These are phyloP conservation scores for Arachis stenosperma DNA, from an alignment of 306 rosid genomes.

Conservation along the genomic window DNA sequence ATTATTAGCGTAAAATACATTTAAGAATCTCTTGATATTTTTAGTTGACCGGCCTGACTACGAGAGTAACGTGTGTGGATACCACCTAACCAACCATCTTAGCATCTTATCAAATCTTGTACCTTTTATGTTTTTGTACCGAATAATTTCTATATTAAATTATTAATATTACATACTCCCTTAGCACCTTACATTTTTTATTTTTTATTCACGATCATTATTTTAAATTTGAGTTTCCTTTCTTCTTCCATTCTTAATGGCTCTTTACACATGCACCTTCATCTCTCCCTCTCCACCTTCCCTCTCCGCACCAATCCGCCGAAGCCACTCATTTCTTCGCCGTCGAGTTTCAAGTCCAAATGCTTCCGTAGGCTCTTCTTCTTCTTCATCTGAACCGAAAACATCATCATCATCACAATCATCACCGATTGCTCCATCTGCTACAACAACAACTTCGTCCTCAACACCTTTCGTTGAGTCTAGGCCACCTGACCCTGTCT, in stretches of 20 bases:
- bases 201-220: too few species aligned
- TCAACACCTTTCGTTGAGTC: constrained; percentile 54
- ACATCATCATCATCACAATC: constrained; percentile 49
- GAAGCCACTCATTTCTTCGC: constrained; percentile 22
- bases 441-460: constrained; percentile 7
- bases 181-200: too few species aligned
- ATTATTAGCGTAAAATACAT: too few species aligned
- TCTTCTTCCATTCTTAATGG: constrained; percentile 49
- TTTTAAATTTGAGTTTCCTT: neutral
- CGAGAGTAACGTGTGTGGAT: too few species aligned
- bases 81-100: too few species aligned
- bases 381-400: constrained; percentile 56
- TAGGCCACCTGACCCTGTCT: constrained; percentile 45
- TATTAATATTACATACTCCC: too few species aligned
- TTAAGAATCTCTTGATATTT: too few species aligned
- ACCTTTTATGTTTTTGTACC: too few species aligned
- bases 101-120: too few species aligned
- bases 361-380: constrained; percentile 59
- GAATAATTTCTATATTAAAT: too few species aligned
- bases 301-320: constrained; percentile 38
- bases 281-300: constrained; percentile 45
- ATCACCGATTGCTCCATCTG: constrained; percentile 48
- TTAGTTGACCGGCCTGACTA: too few species aligned
- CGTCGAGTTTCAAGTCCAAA: constrained; percentile 37
- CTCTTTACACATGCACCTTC: constrained; percentile 53